These are phyloP conservation scores for Ceratocystiopsis sp. DNA, from an alignment of 2,329 filamentous ascomycete species.

Conservation along the genomic window DNA sequence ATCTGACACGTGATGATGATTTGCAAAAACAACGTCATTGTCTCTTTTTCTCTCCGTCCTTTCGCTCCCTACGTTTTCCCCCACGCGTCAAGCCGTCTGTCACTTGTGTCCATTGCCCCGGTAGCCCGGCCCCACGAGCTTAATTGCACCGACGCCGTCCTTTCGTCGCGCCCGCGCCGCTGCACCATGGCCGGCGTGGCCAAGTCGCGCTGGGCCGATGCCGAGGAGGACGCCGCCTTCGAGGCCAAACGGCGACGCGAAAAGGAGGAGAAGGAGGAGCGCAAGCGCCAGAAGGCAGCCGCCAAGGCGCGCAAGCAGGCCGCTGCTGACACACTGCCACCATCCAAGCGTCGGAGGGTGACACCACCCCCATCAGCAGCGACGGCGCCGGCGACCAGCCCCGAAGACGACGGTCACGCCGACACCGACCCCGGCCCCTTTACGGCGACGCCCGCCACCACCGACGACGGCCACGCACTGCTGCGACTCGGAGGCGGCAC, in stretches of 20 bases:
- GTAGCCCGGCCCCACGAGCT: too few species aligned
- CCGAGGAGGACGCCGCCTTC: slow-evolving; percentile 61
- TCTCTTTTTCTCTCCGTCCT: too few species aligned
- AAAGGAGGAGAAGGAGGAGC: slow-evolving; percentile 76
- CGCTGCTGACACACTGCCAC: slow-evolving; percentile 11
- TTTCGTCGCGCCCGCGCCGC: neutral
- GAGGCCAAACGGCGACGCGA: slow-evolving; percentile 58
- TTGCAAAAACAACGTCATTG: neutral
- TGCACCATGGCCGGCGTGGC: slow-evolving; percentile 37
- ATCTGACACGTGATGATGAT: too few species aligned
- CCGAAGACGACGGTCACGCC: slow-evolving; percentile 10
- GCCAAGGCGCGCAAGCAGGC: slow-evolving; percentile 16
- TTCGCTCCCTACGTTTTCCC: too few species aligned
- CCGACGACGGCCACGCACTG: slow-evolving; percentile 29
- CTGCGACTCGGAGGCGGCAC: slow-evolving; percentile 51
- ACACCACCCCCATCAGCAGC: slow-evolving; percentile 19
- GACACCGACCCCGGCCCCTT: neutral
- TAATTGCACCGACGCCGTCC: too few species aligned
- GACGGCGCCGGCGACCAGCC: slow-evolving; percentile 3
- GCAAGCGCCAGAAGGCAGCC: slow-evolving; percentile 36
- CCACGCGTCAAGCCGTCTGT: too few species aligned
- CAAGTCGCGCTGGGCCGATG: slow-evolving; percentile 76
- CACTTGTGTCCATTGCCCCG: too few species aligned
- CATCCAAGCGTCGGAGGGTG: slow-evolving; percentile 43
- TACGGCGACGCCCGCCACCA: neutral